Conservation (phyloP, 441 rosid species). For the Adansonia gregorii region DNA sequence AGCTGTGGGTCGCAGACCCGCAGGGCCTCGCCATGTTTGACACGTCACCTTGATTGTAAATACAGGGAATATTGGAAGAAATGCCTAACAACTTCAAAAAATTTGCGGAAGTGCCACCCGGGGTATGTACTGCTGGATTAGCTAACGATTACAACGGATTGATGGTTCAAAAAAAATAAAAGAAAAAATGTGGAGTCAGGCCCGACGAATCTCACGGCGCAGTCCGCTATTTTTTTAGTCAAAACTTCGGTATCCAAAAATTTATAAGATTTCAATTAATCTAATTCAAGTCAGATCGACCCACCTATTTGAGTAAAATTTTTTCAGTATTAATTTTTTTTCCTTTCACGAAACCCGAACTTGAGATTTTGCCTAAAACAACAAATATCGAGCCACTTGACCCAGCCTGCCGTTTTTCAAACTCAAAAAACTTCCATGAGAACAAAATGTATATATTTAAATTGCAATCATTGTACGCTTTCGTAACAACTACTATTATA, state of each 20-base stretch:
- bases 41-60: conserved; percentile 37
- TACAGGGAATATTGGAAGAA: conserved; percentile 15
- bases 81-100: background rate
- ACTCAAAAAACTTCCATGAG: background rate
- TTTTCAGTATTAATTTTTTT: no score
- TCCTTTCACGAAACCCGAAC: no score
- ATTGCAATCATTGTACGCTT: background rate
- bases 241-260: no score
- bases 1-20: background rate
- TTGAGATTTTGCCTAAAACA: no score
- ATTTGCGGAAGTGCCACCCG: conserved; percentile 34
- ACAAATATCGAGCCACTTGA: no score
- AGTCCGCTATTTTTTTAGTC: no score
- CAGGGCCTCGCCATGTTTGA: conserved; percentile 22
- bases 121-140: background rate
- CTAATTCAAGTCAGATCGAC: no score
- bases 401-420: background rate
- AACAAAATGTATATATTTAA: background rate
- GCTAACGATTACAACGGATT: background rate
- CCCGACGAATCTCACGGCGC: background rate
- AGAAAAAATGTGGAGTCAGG: background rate
- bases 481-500: no score
- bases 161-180: background rate
- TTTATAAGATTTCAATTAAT: no score
- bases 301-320: no score